These are phyloP conservation scores for Monascus purpureus DNA, from an alignment of 495 filamentous ascomycete species.

Conservation along the genomic window DNA sequence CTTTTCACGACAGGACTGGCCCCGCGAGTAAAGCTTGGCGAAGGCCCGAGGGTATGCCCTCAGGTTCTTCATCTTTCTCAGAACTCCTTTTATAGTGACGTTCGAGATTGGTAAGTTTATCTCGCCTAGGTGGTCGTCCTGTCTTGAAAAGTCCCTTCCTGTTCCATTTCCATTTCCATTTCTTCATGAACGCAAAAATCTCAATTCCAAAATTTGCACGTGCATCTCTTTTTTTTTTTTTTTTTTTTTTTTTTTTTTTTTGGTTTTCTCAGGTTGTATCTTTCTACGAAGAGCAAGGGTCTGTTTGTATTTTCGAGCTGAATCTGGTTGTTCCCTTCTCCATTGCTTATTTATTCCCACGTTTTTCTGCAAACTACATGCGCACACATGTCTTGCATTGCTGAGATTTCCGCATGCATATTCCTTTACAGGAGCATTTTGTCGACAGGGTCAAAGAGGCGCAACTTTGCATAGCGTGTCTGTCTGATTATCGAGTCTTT, in stretches of 20 bases:
- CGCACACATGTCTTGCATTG: too few relatives aligned
- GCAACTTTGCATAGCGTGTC: neutral
- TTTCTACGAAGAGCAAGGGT: too few relatives aligned
- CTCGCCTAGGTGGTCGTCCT: neutral
- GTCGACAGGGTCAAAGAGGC: neutral
- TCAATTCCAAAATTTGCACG: neutral
- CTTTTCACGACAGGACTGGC: neutral
- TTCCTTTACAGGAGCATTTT: constrained; percentile 1
- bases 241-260: constrained; percentile 6
- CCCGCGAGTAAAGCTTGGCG: too few relatives aligned
- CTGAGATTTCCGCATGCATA: too few relatives aligned
- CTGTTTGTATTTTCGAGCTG: too few relatives aligned
- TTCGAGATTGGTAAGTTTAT: neutral
- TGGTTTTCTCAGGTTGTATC: constrained; percentile 6
- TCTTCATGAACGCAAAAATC: neutral
- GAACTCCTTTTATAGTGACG: neutral
- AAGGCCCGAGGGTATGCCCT: too few relatives aligned
- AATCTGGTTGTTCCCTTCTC: too few relatives aligned
- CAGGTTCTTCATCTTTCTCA: too few relatives aligned
- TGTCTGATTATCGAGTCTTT: too few relatives aligned
- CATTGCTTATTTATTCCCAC: too few relatives aligned
- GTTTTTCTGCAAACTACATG: too few relatives aligned
- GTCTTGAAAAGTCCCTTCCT: neutral
- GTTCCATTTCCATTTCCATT: neutral
- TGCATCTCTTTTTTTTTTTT: constrained; percentile 4